A percentile compares a stretch with the other conserved stretches of the same genome.
Conservation (phyloP, 2,329 filamentous ascomycete genomes). For the Ceratocystis huliohia region DNA sequence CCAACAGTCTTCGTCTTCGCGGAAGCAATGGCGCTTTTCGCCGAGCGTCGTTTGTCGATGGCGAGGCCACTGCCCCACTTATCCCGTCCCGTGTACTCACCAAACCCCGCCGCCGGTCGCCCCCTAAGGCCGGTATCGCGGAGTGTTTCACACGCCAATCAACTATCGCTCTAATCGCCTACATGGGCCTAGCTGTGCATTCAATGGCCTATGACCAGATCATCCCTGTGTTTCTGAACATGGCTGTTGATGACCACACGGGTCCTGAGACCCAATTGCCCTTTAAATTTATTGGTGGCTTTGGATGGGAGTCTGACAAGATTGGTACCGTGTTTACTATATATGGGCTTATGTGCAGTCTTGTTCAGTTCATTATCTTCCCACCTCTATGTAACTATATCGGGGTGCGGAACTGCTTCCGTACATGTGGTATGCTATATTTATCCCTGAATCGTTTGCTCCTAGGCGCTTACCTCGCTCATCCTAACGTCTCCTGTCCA, state of each 20-base stretch:
- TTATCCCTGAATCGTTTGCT: too few relatives aligned
- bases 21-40: constrained; percentile 27
- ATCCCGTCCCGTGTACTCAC: constrained; percentile 31
- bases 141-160: constrained; percentile 67
- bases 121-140: constrained; percentile 32
- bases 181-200: constrained; percentile 71
- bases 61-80: constrained; percentile 44
- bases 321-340: constrained; percentile 80
- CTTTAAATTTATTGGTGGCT: constrained; percentile 72
- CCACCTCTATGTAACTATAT: constrained; percentile 59
- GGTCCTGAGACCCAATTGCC: constrained; percentile 51
- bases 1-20: constrained; percentile 28
- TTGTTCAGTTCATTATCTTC: constrained; percentile 79
- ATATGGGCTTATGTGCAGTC: constrained; percentile 65
- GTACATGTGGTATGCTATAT: constrained; percentile 40
- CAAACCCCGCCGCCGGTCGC: constrained; percentile 19
- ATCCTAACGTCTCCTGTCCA: not conserved
- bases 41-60: constrained; percentile 40
- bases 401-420: constrained; percentile 63
- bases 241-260: constrained; percentile 42
- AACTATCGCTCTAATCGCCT: constrained; percentile 59
- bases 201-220: constrained; percentile 76
- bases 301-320: constrained; percentile 55
- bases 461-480: not conserved
- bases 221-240: constrained; percentile 78